phyloP scores from a whole-genome alignment of 2,329 filamentous ascomycete species.

The Colletotrichum gigasporum region DNA sequence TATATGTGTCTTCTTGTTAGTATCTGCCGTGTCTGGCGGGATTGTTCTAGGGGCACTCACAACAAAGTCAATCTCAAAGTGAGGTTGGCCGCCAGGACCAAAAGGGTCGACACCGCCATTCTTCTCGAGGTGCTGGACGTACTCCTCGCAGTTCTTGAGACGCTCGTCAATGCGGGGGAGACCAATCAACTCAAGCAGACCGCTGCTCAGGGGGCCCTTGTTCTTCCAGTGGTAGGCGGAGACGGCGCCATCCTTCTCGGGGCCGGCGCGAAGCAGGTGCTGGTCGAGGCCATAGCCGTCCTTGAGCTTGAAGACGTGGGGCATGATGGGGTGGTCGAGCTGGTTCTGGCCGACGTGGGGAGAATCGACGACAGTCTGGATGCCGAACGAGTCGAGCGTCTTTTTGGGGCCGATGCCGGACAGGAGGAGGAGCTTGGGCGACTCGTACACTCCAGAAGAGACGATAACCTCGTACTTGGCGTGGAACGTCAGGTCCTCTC shows the following conservation, averaged over 20 bases:
- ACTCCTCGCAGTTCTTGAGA: slow-evolving; percentile 58
- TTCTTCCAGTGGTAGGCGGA: slow-evolving; percentile 47
- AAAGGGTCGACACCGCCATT: slow-evolving; percentile 62
- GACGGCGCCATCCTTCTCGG: slow-evolving; percentile 44
- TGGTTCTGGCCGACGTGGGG: slow-evolving; percentile 73
- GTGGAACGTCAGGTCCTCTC: slow-evolving; percentile 53
- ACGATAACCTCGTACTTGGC: slow-evolving; percentile 60
- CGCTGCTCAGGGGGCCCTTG: slow-evolving; percentile 49
- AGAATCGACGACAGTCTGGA: slow-evolving; percentile 62
- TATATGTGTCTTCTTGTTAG: neutral
- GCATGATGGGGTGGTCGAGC: slow-evolving; percentile 67
- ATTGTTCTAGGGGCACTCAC: slow-evolving; percentile 31
- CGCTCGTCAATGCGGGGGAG: slow-evolving; percentile 67
- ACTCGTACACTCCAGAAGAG: slow-evolving; percentile 66
- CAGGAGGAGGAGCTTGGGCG: slow-evolving; percentile 72
- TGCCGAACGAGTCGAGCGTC: slow-evolving; percentile 63
- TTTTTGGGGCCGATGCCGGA: slow-evolving; percentile 67
- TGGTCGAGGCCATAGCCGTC: slow-evolving; percentile 51
- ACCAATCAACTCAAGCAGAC: slow-evolving; percentile 61
- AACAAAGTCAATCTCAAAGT: slow-evolving; percentile 72
- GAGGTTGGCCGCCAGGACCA: slow-evolving; percentile 64
- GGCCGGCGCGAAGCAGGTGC: slow-evolving; percentile 48
- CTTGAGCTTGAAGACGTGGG: slow-evolving; percentile 56
- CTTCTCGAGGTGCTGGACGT: slow-evolving; percentile 50
- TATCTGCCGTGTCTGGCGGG: too few species aligned